Evolutionary conservation across 306 rosid genomes (phyloP).

Genomic region (Quercus alba): DNA sequence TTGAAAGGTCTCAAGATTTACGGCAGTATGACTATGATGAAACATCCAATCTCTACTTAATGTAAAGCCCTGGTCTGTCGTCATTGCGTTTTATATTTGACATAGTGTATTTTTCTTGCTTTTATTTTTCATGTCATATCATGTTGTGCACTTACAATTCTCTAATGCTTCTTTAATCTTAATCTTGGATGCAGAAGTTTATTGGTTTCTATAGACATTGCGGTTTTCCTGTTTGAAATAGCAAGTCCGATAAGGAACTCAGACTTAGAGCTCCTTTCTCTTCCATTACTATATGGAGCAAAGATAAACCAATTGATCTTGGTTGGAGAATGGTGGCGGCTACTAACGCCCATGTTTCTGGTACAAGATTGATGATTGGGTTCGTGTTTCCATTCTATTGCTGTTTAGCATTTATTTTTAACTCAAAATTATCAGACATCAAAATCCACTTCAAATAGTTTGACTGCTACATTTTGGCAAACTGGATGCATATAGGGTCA

Average conservation of each 20-base stretch:
- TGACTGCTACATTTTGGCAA: neutral
- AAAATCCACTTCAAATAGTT: conserved; percentile 1
- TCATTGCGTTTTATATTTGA: neutral
- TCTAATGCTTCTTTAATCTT: conserved; percentile 15
- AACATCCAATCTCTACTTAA: conserved; percentile 52
- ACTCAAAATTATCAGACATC: neutral
- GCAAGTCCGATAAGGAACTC: conserved; percentile 84
- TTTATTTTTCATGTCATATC: neutral
- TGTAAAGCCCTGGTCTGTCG: conserved; percentile 34
- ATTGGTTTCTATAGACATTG: conserved; percentile 75
- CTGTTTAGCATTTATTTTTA: conserved; percentile 11
- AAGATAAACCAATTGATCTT: conserved; percentile 80
- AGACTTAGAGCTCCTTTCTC: conserved; percentile 57
- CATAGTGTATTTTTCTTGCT: neutral
- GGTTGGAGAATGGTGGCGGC: conserved; percentile 99
- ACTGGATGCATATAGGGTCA: neutral
- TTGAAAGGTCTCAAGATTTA: conserved; percentile 26
- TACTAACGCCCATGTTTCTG: conserved; percentile 98
- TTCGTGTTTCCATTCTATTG: conserved; percentile 66
- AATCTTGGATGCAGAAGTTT: conserved; percentile 59
- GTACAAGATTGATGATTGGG: conserved; percentile 82
- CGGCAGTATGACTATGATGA: conserved; percentile 42
- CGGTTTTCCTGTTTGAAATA: conserved; percentile 81
- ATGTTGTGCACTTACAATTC: neutral
- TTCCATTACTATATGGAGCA: conserved; percentile 82